phyloP scores from a whole-genome alignment of 2,329 filamentous ascomycete genomes.

The Penicillium sp. region DNA sequence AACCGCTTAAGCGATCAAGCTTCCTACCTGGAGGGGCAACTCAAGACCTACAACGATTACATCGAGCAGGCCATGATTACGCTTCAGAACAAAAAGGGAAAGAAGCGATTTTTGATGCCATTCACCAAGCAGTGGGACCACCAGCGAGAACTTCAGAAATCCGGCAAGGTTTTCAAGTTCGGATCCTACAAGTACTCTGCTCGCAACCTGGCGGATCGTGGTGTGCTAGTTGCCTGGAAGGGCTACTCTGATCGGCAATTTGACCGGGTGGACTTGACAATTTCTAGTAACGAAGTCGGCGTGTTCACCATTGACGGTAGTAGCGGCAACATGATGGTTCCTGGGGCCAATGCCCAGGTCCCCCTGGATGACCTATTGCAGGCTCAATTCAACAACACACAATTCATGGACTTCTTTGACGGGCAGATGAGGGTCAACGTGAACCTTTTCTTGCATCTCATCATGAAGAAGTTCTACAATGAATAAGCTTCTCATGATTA shows the following conservation, averaged over 20 bases:
- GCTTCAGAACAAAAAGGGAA: constrained; percentile 93
- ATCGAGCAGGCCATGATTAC: constrained; percentile 98
- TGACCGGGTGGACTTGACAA: constrained; percentile 91
- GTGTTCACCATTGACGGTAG: constrained; percentile 91
- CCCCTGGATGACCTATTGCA: constrained; percentile 91
- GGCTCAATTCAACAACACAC: constrained; percentile 94
- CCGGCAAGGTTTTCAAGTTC: constrained; percentile 93
- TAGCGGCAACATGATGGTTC: constrained; percentile 91
- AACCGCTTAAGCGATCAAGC: constrained; percentile 63
- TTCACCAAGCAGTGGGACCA: constrained; percentile 99
- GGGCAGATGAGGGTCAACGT: constrained; percentile 87
- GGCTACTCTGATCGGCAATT: constrained; percentile 81
- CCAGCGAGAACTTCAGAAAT: constrained; percentile 89
- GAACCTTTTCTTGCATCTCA: constrained; percentile 90
- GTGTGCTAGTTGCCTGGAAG: constrained; percentile 88
- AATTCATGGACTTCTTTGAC: constrained; percentile 95
- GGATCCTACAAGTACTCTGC: constrained; percentile 97
- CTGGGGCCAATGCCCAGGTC: constrained; percentile 83
- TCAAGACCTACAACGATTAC: constrained; percentile 98
- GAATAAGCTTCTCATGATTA: constrained; percentile 34
- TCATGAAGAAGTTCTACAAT: constrained; percentile 98
- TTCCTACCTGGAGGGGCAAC: constrained; percentile 87
- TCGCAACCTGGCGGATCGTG: constrained; percentile 84
- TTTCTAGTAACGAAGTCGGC: constrained; percentile 90
- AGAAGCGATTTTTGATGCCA: constrained; percentile 89